Evolutionary conservation across 306 rosid genomes (phyloP).

Genomic region (Crotalaria pallida): DNA sequence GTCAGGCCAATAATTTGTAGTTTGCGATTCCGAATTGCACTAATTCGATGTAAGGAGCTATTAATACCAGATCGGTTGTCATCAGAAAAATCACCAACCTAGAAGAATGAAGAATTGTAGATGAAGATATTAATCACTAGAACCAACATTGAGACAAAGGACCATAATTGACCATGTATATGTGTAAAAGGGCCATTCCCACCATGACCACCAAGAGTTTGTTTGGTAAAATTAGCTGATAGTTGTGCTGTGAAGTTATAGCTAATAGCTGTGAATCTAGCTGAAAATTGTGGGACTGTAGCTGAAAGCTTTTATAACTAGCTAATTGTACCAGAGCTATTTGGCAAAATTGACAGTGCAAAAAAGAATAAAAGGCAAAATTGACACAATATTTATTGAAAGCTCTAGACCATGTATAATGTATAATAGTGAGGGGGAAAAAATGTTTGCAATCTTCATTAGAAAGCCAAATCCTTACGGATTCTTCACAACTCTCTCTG

Average conservation of each 20-base stretch:
- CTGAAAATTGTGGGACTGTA: no score
- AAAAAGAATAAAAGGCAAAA: no score
- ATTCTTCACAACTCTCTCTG: background rate
- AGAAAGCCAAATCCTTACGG: background rate
- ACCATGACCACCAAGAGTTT: no score
- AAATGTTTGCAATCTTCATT: background rate
- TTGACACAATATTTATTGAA: no score
- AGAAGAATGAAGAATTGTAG: conserved; percentile 4
- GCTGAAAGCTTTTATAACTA: no score
- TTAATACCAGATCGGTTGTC: conserved; percentile 96
- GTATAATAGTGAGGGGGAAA: background rate
- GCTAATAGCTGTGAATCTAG: no score
- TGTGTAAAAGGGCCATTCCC: background rate
- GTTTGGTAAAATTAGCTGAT: no score
- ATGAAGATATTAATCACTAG: background rate
- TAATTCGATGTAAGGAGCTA: conserved; percentile 88
- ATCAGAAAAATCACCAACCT: conserved; percentile 97
- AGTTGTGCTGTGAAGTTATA: no score
- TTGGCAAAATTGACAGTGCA: no score
- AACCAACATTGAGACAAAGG: background rate
- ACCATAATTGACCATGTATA: background rate
- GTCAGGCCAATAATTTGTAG: conserved; percentile 93
- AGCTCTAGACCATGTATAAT: background rate
- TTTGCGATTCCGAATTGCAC: conserved; percentile 93
- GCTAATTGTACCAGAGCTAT: no score